A percentile compares a stretch with the other conserved stretches of the same genome.
Conservation (phyloP, 805 yeast species). For the Hyphopichia homilentoma region DNA sequence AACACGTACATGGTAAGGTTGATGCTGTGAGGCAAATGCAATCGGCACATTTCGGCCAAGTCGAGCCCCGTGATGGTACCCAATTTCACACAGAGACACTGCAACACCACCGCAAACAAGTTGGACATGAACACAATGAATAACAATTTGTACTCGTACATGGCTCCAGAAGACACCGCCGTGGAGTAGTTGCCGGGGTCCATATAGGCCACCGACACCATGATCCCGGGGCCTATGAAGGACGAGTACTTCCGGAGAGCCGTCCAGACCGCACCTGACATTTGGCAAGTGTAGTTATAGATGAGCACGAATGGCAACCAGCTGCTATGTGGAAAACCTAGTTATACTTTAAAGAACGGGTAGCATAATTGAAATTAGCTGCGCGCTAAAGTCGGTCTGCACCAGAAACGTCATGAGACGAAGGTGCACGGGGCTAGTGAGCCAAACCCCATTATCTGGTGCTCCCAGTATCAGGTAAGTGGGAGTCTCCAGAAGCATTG, state of each 20-base stretch:
- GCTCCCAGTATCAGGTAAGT: too few relatives aligned
- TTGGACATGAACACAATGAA: slow-evolving; percentile 76
- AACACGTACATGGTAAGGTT: slow-evolving; percentile 61
- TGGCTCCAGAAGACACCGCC: slow-evolving; percentile 85
- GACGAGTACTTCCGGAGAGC: slow-evolving; percentile 52
- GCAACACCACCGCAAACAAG: slow-evolving; percentile 77
- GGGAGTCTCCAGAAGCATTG: too few relatives aligned
- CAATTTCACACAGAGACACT: slow-evolving; percentile 75
- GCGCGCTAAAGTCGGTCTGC: too few relatives aligned
- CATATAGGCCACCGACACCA: slow-evolving; percentile 87
- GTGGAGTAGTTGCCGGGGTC: slow-evolving; percentile 95
- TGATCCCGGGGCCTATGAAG: slow-evolving; percentile 84
- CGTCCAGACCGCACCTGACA: slow-evolving; percentile 6
- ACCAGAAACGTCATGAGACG: too few relatives aligned
- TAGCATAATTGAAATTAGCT: too few relatives aligned
- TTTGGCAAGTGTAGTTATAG: too few relatives aligned
- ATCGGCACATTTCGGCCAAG: slow-evolving; percentile 78
- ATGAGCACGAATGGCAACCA: not conserved
- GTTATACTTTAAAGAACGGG: slow-evolving; percentile 1
- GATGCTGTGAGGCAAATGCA: slow-evolving; percentile 63
- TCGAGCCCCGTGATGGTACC: slow-evolving; percentile 91
- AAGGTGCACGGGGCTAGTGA: too few relatives aligned
- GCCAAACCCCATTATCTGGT: too few relatives aligned
- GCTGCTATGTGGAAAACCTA: not conserved
- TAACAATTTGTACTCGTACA: slow-evolving; percentile 66